Conservation (phyloP, 2,329 filamentous ascomycete genomes). For the Arthroderma uncinatum region DNA sequence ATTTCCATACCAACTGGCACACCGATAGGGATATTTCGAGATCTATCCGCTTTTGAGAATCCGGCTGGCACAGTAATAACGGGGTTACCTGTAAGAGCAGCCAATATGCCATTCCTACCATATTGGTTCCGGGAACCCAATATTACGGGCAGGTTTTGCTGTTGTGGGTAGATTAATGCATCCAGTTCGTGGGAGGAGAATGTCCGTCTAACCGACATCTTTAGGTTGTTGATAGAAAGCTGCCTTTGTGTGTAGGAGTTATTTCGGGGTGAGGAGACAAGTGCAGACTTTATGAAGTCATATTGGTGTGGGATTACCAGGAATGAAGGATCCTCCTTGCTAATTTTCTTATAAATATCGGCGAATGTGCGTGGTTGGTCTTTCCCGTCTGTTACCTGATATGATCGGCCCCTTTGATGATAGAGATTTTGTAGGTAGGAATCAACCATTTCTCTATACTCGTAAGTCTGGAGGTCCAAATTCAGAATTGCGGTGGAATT, state of each 20-base stretch:
- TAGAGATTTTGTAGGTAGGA: slow-evolving; percentile 41
- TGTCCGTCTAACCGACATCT: slow-evolving; percentile 39
- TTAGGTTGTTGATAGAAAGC: slow-evolving; percentile 43
- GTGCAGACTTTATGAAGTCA: slow-evolving; percentile 41
- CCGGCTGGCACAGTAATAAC: slow-evolving; percentile 36
- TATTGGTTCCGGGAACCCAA: slow-evolving; percentile 46
- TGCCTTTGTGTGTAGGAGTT: slow-evolving; percentile 40
- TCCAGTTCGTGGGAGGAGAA: slow-evolving; percentile 43
- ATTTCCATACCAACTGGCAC: slow-evolving; percentile 57
- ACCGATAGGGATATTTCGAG: slow-evolving; percentile 39
- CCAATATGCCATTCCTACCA: slow-evolving; percentile 50
- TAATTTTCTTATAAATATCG: slow-evolving; percentile 32
- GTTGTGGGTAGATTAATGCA: slow-evolving; percentile 53
- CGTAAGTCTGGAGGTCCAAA: slow-evolving; percentile 51
- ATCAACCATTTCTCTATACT: slow-evolving; percentile 47
- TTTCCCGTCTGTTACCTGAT: too few species aligned
- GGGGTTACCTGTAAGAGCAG: slow-evolving; percentile 43
- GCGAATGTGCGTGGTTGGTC: slow-evolving; percentile 27
- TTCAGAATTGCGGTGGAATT: slow-evolving; percentile 41
- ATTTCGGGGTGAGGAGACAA: slow-evolving; percentile 43
- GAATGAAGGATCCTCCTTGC: slow-evolving; percentile 35
- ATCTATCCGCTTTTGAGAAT: slow-evolving; percentile 8
- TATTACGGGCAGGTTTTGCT: slow-evolving; percentile 51
- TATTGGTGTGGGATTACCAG: slow-evolving; percentile 51
- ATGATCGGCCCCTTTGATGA: neutral